Percentiles rank a stretch among this genome's conserved stretches.
Evolutionary conservation across 306 rosid genomes (phyloP).

Genomic region (Heteromeles arbutifolia): DNA sequence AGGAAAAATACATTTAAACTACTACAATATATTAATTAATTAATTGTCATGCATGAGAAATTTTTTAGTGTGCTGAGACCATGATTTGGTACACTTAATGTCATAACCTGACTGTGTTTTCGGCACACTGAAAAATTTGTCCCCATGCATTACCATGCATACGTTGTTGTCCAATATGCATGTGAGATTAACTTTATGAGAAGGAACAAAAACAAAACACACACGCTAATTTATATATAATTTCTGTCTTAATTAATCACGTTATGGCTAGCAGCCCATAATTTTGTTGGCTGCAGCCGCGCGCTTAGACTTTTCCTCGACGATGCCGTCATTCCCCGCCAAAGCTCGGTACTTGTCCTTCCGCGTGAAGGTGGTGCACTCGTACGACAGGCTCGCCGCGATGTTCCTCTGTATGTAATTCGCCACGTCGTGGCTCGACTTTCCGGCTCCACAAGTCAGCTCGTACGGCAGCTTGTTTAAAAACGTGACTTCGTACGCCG

Average conservation of each 20-base stretch:
- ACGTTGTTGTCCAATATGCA: background rate
- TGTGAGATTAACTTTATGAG: background rate
- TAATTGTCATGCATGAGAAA: too few species aligned
- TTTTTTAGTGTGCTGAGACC: too few species aligned
- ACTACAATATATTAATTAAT: too few species aligned
- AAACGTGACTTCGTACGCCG: conserved; percentile 56
- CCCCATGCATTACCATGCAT: background rate
- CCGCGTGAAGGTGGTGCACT: conserved; percentile 63
- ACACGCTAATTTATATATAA: background rate
- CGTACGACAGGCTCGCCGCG: conserved; percentile 56
- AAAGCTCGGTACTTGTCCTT: conserved; percentile 73
- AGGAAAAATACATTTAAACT: too few species aligned
- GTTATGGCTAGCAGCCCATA: conserved; percentile 45
- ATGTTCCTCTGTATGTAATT: conserved; percentile 63
- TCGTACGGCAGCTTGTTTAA: conserved; percentile 61
- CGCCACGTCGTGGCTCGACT: conserved; percentile 70
- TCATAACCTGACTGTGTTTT: too few species aligned
- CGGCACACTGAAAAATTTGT: rapidly evolving
- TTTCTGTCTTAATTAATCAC: background rate
- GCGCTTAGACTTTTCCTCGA: conserved; percentile 21
- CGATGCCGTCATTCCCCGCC: conserved; percentile 66
- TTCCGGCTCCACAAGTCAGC: conserved; percentile 50
- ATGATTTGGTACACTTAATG: rapidly evolving
- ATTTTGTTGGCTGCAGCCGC: conserved; percentile 24
- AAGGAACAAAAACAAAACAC: background rate